These are phyloP conservation scores for Kwoniella europaea DNA, from an alignment of 768 basidiomycete species.

Conservation along the genomic window DNA sequence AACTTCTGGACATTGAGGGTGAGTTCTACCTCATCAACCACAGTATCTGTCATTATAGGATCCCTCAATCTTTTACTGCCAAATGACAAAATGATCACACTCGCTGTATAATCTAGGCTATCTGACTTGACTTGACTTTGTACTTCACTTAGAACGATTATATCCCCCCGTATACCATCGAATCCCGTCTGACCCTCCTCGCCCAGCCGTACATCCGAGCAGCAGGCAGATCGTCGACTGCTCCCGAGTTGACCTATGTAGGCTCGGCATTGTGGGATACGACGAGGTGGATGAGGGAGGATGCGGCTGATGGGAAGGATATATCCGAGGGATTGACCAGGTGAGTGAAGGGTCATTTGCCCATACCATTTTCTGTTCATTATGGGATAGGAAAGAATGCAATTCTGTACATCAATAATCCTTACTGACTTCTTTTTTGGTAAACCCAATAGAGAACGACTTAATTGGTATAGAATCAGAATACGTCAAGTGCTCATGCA, in stretches of 20 bases:
- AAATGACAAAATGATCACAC: no score
- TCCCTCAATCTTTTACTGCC: no score
- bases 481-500: conserved; percentile 22
- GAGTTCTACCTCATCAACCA: not conserved
- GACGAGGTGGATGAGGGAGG: conserved; percentile 34
- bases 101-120: not conserved
- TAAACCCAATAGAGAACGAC: conserved; percentile 15
- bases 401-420: not conserved
- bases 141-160: conserved; percentile 10
- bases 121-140: not conserved
- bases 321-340: conserved; percentile 13
- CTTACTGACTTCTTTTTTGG: not conserved
- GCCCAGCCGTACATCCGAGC: conserved; percentile 22
- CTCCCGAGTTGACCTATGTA: conserved; percentile 29
- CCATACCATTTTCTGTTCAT: no score
- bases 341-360: conserved; percentile 17
- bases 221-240: conserved; percentile 5
- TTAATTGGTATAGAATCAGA: conserved; percentile 30
- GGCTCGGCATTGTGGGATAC: conserved; percentile 40
- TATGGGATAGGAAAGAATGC: no score
- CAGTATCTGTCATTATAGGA: no score
- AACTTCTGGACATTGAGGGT: conserved; percentile 30
- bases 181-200: conserved; percentile 26
- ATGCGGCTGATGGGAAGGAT: conserved; percentile 23
- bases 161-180: conserved; percentile 25